Percentiles rank a stretch among this genome's conserved stretches.
These are phyloP conservation scores for Penicillium sp. DNA, from an alignment of 2,329 filamentous ascomycete species.

Conservation along the genomic window DNA sequence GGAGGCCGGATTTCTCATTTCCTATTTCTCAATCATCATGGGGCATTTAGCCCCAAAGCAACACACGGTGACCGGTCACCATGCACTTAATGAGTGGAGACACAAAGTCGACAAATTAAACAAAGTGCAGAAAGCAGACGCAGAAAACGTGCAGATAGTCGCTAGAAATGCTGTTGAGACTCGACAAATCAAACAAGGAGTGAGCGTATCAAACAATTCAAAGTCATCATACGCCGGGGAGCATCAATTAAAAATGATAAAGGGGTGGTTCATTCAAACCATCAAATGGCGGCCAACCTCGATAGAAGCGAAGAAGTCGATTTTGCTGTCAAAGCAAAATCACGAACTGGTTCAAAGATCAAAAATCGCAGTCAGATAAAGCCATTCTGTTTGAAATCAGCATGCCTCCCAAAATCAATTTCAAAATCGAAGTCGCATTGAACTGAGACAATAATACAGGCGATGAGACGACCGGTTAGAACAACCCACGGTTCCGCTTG, in stretches of 20 bases:
- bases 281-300: slow-evolving; percentile 56
- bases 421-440: slow-evolving; percentile 38
- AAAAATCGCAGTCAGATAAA: slow-evolving; percentile 38
- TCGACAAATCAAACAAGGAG: slow-evolving; percentile 21
- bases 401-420: slow-evolving; percentile 26
- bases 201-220: slow-evolving; percentile 37
- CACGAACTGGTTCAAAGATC: slow-evolving; percentile 27
- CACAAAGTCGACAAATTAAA: slow-evolving; percentile 14
- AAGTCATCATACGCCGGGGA: slow-evolving; percentile 39
- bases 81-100: slow-evolving; percentile 18
- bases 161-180: slow-evolving; percentile 4
- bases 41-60: slow-evolving; percentile 29
- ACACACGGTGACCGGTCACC: slow-evolving; percentile 20
- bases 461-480: slow-evolving; percentile 49
- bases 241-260: slow-evolving; percentile 35
- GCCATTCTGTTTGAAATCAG: slow-evolving; percentile 45
- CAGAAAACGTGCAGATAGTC: slow-evolving; percentile 23
- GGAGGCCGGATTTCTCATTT: slow-evolving; percentile 55
- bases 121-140: slow-evolving; percentile 16
- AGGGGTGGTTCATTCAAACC: slow-evolving; percentile 45
- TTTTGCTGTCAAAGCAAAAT: slow-evolving; percentile 35
- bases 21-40: slow-evolving; percentile 44
- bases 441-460: slow-evolving; percentile 27
- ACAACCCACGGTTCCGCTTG: slow-evolving; percentile 60
- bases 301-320: slow-evolving; percentile 48